Evolutionary conservation across 179 eudicot genomes (phyloP).

Genomic region (Gypsophila paniculata): DNA sequence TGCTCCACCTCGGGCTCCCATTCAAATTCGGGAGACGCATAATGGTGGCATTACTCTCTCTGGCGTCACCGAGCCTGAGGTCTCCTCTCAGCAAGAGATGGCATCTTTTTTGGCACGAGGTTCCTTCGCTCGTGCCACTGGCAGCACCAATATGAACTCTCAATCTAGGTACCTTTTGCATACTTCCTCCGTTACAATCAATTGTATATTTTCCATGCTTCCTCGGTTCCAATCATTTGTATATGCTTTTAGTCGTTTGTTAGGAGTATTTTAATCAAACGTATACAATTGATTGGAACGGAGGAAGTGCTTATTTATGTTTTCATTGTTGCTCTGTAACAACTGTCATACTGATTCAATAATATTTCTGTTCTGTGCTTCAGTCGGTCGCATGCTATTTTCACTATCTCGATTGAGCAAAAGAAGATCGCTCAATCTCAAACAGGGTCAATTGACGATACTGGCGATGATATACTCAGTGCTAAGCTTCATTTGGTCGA

Average conservation of each 20-base stretch:
- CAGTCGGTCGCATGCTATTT: constrained; percentile 98
- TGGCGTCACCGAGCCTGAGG: constrained; percentile 94
- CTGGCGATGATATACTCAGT: constrained; percentile 63
- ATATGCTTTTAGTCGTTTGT: too few relatives aligned
- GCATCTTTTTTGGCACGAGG: constrained; percentile 68
- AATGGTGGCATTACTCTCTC: constrained; percentile 88
- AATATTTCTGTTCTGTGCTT: constrained; percentile 17
- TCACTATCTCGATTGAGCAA: constrained; percentile 92
- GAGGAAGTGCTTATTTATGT: too few relatives aligned
- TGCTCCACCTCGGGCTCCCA: constrained; percentile 69
- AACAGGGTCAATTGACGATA: constrained; percentile 39
- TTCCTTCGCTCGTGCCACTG: constrained; percentile 85
- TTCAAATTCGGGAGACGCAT: constrained; percentile 79
- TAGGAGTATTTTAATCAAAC: too few relatives aligned
- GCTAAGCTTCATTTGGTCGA: constrained; percentile 94
- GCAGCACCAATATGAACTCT: constrained; percentile 92
- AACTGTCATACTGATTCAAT: background rate
- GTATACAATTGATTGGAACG: too few relatives aligned
- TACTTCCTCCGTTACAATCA: too few relatives aligned
- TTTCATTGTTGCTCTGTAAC: background rate
- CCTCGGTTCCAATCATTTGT: too few relatives aligned
- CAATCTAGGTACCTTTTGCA: constrained; percentile 68
- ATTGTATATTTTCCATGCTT: too few relatives aligned
- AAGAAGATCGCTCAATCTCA: constrained; percentile 42
- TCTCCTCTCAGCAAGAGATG: constrained; percentile 82